These are phyloP conservation scores for Halophytophthora batemanensis DNA, from an alignment of 352 stramenopile genomes.

Conservation along the genomic window DNA sequence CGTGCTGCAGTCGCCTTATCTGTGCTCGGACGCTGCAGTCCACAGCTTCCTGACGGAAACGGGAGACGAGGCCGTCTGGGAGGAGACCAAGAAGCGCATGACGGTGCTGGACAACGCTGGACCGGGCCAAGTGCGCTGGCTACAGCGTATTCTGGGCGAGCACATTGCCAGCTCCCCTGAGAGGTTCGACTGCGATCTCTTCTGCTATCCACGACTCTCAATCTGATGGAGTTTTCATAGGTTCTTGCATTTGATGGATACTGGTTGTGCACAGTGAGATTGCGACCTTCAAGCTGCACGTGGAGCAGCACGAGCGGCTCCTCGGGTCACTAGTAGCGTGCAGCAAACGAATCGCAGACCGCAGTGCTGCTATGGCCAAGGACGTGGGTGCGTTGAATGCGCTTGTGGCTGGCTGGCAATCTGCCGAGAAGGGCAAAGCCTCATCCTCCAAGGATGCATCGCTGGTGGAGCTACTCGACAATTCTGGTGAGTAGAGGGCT, in stretches of 20 bases:
- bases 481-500: constrained; percentile 35
- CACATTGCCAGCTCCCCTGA: constrained; percentile 31
- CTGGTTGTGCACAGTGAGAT: constrained; percentile 36
- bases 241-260: too few relatives aligned
- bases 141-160: constrained; percentile 48
- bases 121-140: constrained; percentile 59
- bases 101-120: constrained; percentile 58
- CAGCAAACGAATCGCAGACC: constrained; percentile 65
- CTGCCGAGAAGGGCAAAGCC: constrained; percentile 26
- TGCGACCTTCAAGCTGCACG: constrained; percentile 46
- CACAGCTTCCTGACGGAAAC: constrained; percentile 39
- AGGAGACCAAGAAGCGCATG: constrained; percentile 49
- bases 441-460: constrained; percentile 23
- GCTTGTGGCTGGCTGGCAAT: constrained; percentile 59
- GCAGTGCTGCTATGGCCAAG: constrained; percentile 47
- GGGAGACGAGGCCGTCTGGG: constrained; percentile 54
- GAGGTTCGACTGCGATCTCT: too few relatives aligned
- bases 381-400: constrained; percentile 46
- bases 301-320: constrained; percentile 54
- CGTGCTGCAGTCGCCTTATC: constrained; percentile 55
- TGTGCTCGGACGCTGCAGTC: constrained; percentile 53
- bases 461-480: constrained; percentile 37
- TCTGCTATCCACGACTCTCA: too few relatives aligned
- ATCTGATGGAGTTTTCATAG: too few relatives aligned
- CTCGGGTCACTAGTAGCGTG: constrained; percentile 42